phyloP scores from a whole-genome alignment of 163 green algal genomes.

The Prototheca cutis region DNA sequence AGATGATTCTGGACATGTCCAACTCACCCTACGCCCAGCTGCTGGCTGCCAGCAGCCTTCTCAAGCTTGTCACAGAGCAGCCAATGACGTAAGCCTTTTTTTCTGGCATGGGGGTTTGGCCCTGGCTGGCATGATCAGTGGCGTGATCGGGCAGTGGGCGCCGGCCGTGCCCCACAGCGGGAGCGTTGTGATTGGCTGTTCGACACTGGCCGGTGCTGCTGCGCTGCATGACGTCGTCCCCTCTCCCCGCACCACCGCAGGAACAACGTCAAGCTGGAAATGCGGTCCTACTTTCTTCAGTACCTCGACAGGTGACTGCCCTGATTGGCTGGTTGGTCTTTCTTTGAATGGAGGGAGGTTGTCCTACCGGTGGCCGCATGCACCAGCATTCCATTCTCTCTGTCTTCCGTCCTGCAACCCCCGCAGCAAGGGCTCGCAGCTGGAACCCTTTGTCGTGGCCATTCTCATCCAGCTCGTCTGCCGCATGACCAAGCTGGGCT shows the following conservation, averaged over 20 bases:
- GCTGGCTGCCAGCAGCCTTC: constrained; percentile 74
- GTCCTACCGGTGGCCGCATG: too few relatives aligned
- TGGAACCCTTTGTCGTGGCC: constrained; percentile 77
- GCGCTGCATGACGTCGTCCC: not conserved
- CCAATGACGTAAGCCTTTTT: constrained; percentile 40
- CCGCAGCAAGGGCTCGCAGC: constrained; percentile 33
- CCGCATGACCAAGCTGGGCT: constrained; percentile 89
- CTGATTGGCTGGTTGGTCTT: too few relatives aligned
- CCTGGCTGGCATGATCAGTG: not conserved
- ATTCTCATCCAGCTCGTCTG: constrained; percentile 86
- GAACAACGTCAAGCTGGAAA: constrained; percentile 73
- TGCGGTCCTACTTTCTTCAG: constrained; percentile 80
- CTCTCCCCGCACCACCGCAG: not conserved
- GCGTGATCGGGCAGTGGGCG: not conserved
- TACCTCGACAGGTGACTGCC: constrained; percentile 81
- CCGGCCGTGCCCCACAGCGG: too few relatives aligned
- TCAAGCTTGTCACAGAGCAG: constrained; percentile 91
- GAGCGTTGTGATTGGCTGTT: too few relatives aligned
- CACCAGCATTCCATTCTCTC: too few relatives aligned
- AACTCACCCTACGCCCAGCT: constrained; percentile 86
- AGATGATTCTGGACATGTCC: constrained; percentile 87
- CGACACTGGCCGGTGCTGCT: not conserved
- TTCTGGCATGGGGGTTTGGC: not conserved
- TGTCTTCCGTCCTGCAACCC: too few relatives aligned
- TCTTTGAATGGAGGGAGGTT: too few relatives aligned